Base-by-base conservation (phyloP, 75 land plant species). In the Sequoia sempervirens region DNA sequence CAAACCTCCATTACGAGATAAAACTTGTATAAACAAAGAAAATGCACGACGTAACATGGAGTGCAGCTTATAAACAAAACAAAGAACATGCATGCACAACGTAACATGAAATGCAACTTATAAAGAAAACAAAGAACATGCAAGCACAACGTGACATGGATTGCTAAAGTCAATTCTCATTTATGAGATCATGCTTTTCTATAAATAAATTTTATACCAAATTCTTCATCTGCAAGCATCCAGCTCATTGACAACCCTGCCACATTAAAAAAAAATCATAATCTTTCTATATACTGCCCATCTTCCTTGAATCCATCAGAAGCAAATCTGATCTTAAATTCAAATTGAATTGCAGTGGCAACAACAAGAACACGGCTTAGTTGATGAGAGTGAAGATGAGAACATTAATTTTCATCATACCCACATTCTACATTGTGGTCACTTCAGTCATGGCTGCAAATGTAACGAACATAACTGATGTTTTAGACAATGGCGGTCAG, bases 401-500 rank as follows among this genome's bases (percentile, higher is more conserved):
- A 17, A 26, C 26, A 5, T 68, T 68, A 28, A 68, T 68, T 68
- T 68, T 9, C 70, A 28, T 68, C 9, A 68, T 68, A 28, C 70
- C 70, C 70, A 68, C 70, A 68, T 28, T 68, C 1, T 68, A 8
- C 10, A 1, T 68, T 68, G 9, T 68, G 80, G 43, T 34, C 80
- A 28, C 38, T 17, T 58, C 82, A 20, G 80, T 26, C 28, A 50
- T 58, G 20, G 82, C 92, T 1, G 15, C 92, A 1, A 90, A 87
- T 3, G 91, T 93, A 45, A 79, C 83, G 20, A 90, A 89, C 83
- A 87, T 91, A 78, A 90, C 90, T 13, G 84, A 83, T 4, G 84
- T 91, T 54, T 93, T 94, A n/a, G 88, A 88, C 41, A 91, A 91
- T 81, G 94, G 87, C 32, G 91, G 91, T 14, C 89, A 90, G 56